Evolutionary conservation across 352 stramenopile species (phyloP).

Genomic region (Phytopythium mirpurense): DNA sequence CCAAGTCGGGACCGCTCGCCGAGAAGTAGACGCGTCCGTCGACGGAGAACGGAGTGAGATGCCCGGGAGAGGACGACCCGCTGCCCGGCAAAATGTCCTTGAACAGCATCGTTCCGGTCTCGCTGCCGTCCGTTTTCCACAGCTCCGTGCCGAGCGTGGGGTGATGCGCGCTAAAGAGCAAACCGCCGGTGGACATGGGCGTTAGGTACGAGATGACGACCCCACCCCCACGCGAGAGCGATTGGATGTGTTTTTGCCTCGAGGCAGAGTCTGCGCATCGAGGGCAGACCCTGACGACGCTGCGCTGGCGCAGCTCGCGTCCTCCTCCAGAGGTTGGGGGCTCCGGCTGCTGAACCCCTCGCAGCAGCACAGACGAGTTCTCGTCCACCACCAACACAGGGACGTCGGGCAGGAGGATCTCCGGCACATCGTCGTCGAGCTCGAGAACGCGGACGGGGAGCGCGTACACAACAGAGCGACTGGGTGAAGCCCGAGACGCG

Average conservation of each 20-base stretch:
- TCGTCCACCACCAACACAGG: constrained; percentile 38
- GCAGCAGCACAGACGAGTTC: constrained; percentile 27
- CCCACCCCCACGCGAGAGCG: constrained; percentile 8
- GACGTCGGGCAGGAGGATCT: constrained; percentile 30
- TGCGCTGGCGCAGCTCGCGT: constrained; percentile 8
- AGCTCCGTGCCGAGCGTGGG: constrained; percentile 45
- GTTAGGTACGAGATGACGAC: constrained; percentile 19
- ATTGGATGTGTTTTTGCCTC: constrained; percentile 14
- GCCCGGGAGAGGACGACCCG: constrained; percentile 19
- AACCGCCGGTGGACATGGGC: constrained; percentile 2
- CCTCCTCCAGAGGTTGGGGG: neutral
- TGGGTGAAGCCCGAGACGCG: neutral
- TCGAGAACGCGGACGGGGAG: constrained; percentile 29
- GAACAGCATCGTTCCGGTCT: constrained; percentile 50
- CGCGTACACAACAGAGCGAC: constrained; percentile 19
- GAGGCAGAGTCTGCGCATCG: constrained; percentile 17
- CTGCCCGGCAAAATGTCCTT: constrained; percentile 55
- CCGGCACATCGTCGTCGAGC: constrained; percentile 26
- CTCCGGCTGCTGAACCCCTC: constrained; percentile 22
- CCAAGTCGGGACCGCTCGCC: constrained; percentile 58
- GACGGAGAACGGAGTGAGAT: constrained; percentile 44
- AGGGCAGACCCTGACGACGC: constrained; percentile 23
- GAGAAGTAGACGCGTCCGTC: constrained; percentile 78
- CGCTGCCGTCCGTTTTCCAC: constrained; percentile 73
- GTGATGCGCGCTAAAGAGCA: constrained; percentile 31